A percentile compares a stretch with the other conserved stretches of the same genome.
These are phyloP conservation scores for Dichotomocladium elegans DNA, from an alignment of 371 early-diverging fungal genomes.

Conservation along the genomic window DNA sequence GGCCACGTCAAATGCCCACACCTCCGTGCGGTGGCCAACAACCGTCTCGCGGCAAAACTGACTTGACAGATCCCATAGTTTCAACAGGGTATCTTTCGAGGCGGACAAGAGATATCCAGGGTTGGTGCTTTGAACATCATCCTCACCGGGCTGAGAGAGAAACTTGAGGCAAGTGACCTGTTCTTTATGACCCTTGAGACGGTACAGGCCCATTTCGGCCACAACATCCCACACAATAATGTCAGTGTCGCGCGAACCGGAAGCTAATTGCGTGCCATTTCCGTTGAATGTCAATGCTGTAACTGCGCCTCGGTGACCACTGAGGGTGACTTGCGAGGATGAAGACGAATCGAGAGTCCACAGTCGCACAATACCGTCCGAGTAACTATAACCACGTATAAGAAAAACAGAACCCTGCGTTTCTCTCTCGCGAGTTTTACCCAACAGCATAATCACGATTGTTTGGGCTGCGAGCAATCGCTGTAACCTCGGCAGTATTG, in stretches of 20 bases:
- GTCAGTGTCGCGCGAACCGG: slow-evolving; percentile 91
- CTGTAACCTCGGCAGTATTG: slow-evolving; percentile 78
- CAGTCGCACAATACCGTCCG: slow-evolving; percentile 82
- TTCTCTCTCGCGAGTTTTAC: too few species aligned
- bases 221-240: slow-evolving; percentile 94
- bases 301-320: slow-evolving; percentile 89
- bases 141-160: slow-evolving; percentile 19
- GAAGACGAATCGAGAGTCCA: slow-evolving; percentile 55
- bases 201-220: slow-evolving; percentile 82
- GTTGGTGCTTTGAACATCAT: slow-evolving; percentile 28
- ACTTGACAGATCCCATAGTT: slow-evolving; percentile 92
- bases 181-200: slow-evolving; percentile 93
- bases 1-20: slow-evolving; percentile 79
- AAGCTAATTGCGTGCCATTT: slow-evolving; percentile 77
- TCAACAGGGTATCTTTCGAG: slow-evolving; percentile 93
- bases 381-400: slow-evolving; percentile 40
- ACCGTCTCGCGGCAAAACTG: slow-evolving; percentile 94
- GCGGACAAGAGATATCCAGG: slow-evolving; percentile 78
- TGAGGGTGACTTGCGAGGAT: slow-evolving; percentile 68
- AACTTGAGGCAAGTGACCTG: slow-evolving; percentile 75
- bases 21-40: slow-evolving; percentile 89
- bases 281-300: slow-evolving; percentile 79
- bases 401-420: too few species aligned
- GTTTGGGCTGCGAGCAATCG: slow-evolving; percentile 65
- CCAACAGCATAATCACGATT: slow-evolving; percentile 78